These are phyloP conservation scores for Pichia cactophila DNA, from an alignment of 1,139 yeast species.

Conservation along the genomic window DNA sequence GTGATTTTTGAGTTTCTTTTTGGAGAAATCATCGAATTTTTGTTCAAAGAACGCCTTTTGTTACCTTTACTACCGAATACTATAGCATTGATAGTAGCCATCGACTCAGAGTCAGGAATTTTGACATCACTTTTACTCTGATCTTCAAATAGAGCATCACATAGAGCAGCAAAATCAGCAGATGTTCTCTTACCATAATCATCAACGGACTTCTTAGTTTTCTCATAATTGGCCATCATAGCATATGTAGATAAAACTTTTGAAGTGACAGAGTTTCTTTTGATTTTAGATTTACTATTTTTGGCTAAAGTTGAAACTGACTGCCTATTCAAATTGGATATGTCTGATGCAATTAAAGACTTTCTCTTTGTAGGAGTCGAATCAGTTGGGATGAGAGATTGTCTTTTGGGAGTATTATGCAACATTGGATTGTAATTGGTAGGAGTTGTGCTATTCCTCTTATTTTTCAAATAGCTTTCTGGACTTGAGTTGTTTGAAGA, in stretches of 20 bases:
- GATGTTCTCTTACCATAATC: conserved; percentile 70
- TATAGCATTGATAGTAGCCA: conserved; percentile 25
- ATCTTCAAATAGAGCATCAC: conserved; percentile 62
- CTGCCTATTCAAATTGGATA: conserved; percentile 6
- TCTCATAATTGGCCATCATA: conserved; percentile 44
- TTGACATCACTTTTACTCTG: conserved; percentile 14
- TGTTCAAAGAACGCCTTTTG: conserved; percentile 5
- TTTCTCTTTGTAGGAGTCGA: conserved; percentile 12
- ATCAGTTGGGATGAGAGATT: background rate
- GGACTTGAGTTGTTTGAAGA: conserved; percentile 7
- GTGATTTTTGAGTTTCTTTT: conserved; percentile 2
- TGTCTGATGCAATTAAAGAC: conserved; percentile 6
- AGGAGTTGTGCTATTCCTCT: background rate
- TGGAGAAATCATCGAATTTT: conserved; percentile 11
- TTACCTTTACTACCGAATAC: conserved; percentile 19
- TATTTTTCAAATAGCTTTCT: conserved; percentile 2
- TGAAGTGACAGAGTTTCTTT: conserved; percentile 64
- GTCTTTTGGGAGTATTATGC: background rate
- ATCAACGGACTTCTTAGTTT: conserved; percentile 65
- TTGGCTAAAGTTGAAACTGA: background rate
- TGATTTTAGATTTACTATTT: conserved; percentile 32
- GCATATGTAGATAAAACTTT: conserved; percentile 66
- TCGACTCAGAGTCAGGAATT: conserved; percentile 23
- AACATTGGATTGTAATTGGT: background rate
- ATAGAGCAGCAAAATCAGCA: conserved; percentile 67